Evolutionary conservation across 2,329 filamentous ascomycete species (phyloP).

Genomic region (Simplicillium aogashimaense): DNA sequence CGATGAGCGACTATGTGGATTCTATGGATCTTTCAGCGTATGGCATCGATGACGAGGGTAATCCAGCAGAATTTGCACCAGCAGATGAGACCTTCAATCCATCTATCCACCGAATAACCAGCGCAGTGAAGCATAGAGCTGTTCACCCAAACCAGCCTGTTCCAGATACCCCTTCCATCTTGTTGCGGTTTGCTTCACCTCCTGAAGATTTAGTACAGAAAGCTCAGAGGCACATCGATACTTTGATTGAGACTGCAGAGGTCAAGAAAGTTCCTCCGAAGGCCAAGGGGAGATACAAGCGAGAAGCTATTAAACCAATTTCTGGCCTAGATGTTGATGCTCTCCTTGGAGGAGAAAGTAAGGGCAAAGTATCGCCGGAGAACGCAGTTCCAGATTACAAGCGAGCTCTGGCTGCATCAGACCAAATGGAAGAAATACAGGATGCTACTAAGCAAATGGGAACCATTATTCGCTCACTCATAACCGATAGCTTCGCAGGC

Average conservation of each 20-base stretch:
- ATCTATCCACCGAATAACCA: slow-evolving; percentile 77
- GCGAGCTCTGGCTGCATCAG: slow-evolving; percentile 55
- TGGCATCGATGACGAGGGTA: slow-evolving; percentile 62
- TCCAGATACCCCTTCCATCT: slow-evolving; percentile 48
- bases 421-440: slow-evolving; percentile 51
- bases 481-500: slow-evolving; percentile 67
- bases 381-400: slow-evolving; percentile 92
- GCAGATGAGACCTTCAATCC: slow-evolving; percentile 80
- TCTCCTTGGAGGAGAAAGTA: slow-evolving; percentile 53
- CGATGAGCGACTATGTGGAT: slow-evolving; percentile 90
- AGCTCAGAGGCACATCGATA: slow-evolving; percentile 47
- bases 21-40: slow-evolving; percentile 76
- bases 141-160: slow-evolving; percentile 59
- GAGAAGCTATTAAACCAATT: slow-evolving; percentile 67
- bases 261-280: slow-evolving; percentile 87
- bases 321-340: slow-evolving; percentile 83
- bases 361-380: slow-evolving; percentile 38
- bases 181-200: slow-evolving; percentile 65
- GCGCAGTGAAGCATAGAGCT: slow-evolving; percentile 75
- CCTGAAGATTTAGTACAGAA: slow-evolving; percentile 55
- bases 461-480: slow-evolving; percentile 55
- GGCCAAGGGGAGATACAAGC: slow-evolving; percentile 60
- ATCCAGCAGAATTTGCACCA: slow-evolving; percentile 56
- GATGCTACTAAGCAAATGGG: slow-evolving; percentile 68
- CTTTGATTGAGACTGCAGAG: slow-evolving; percentile 58